Percentiles rank a stretch among this genome's conserved stretches.
phyloP scores from a whole-genome alignment of 257 asterid genomes.

The Jacaranda copaia region DNA sequence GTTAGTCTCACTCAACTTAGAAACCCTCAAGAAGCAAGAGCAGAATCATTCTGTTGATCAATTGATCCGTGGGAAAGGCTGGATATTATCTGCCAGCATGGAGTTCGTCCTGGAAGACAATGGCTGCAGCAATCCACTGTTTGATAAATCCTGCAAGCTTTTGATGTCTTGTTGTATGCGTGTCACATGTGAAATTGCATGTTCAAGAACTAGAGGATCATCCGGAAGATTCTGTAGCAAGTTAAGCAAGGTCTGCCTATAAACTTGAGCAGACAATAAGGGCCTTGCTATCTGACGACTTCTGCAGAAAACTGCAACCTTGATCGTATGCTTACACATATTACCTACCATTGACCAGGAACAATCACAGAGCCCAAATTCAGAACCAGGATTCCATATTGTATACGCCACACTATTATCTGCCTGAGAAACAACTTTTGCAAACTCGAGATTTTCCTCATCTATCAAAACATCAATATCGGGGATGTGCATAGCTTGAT shows the following conservation, averaged over 20 bases:
- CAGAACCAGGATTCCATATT: constrained; percentile 63
- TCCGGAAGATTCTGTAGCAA: constrained; percentile 52
- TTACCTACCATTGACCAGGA: constrained; percentile 62
- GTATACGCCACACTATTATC: constrained; percentile 50
- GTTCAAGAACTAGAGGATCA: constrained; percentile 58
- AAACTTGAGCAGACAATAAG: constrained; percentile 50
- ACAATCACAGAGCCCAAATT: constrained; percentile 62
- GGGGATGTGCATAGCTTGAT: constrained; percentile 53
- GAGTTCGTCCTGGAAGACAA: constrained; percentile 39
- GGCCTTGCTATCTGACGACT: constrained; percentile 54
- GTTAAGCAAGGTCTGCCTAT: constrained; percentile 48
- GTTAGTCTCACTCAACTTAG: no score
- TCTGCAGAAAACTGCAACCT: constrained; percentile 51
- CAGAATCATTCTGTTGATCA: constrained; percentile 24
- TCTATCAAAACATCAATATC: constrained; percentile 53
- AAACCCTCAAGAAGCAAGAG: no score
- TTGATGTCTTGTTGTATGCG: constrained; percentile 51
- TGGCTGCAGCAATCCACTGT: constrained; percentile 53
- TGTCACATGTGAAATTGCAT: constrained; percentile 45
- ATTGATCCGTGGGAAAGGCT: constrained; percentile 31
- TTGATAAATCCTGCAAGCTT: constrained; percentile 52
- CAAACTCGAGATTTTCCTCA: constrained; percentile 55
- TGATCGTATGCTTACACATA: constrained; percentile 53
- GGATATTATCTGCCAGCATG: constrained; percentile 32
- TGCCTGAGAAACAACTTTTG: constrained; percentile 58